Base-by-base conservation (phyloP, 2,329 filamentous ascomycete species). In the Neocatenulostroma microsporum region DNA sequence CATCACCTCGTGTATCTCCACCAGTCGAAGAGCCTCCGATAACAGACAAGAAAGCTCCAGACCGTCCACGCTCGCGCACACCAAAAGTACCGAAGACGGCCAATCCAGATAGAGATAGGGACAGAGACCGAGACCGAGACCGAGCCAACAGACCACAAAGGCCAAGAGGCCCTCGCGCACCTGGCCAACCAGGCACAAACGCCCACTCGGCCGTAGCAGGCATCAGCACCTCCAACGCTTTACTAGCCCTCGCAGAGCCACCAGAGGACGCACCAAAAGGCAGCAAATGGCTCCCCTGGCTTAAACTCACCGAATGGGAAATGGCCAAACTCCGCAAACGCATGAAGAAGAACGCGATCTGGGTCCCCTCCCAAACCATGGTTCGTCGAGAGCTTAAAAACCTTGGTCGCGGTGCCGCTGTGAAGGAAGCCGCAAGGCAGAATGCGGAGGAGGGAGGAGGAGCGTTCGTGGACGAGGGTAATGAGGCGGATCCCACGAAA, bases 341-440 rank as follows among this genome's bases (percentile, higher is more conserved):
- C 13, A 91, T 91, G 84, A 91, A 91, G 72, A 91, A 91, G 69
- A 91, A 91, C 53, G 82, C 84, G 0, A 80, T 84, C 4, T 91
- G 84, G 84, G 79, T 76, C 3, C 84, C 84, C 0, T 88, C 82
- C 45, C 82, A 85, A 50, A 88, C 84, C 0, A 91, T 91, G 84
- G 84, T 89, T 45, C 76, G 82, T 12, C 72, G 84, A 20, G 84
- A 89, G 60, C 72, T 91, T 1, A 82, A 82, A 56, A 68, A 69
- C 14, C 70, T 85, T 13, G 79, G 79, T 1, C 78, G 84, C 34
- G 68, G 67, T 19, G 49, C 58, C 21, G 53, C 53, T 30, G 61
- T 59, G 37, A 70, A 64, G 43, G 63, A 69, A 27, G 51, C 53
- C 13, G 58, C 58, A 9, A 54, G 48, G 26, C 72, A 72, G 50